Base-by-base conservation (phyloP, 2,329 filamentous ascomycete genomes). In the Pyrenophora graminea region DNA sequence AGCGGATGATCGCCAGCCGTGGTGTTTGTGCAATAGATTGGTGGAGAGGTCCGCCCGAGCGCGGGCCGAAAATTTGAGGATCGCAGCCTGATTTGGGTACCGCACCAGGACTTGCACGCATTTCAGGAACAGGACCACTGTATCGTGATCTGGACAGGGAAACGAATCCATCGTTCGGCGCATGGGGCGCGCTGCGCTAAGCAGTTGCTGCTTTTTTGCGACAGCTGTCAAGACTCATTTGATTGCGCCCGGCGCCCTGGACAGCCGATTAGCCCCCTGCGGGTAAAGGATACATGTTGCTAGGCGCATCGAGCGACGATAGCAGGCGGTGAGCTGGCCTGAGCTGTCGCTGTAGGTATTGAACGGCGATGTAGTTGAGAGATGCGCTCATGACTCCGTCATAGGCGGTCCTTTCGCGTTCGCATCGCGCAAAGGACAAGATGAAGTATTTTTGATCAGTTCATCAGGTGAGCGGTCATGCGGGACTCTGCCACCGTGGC, bases 171-270 rank as follows among this genome's bases (percentile, higher is more conserved):
- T 43, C 48, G 47, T 51, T 48, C 42, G 44, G 44, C 53, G 48
- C 39, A 40, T 53, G 56, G 53, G 55, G 54, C 50, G 51, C 49
- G 56, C 44, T 37, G 51, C 48, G 56, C 49, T 51, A 52, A 42
- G 34, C 27, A 34, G 48, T 39, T 47, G 36, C 37, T 54, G 48
- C 48, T 46, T 54, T 23, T 51, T 51, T 45, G 38, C 30, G 36
- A 39, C 47, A 40, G 47, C 51, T 54, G 51, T 54, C 51, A 47
- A 47, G 42, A 39, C 27, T 32, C 31, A 40, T 42, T 34, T 33
- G 38, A 31, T 27, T 25, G 39, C 48, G 25, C 44, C 38, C 48
- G 48, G 48, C 48, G 18, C 19, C 30, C 27, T 41, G 39, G 39
- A 34, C 38, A 46, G 43, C 39, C 32, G 32, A 31, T 44, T 48